phyloP scores from a whole-genome alignment of 2,329 filamentous ascomycete genomes.

The Rutstroemia sp. region DNA sequence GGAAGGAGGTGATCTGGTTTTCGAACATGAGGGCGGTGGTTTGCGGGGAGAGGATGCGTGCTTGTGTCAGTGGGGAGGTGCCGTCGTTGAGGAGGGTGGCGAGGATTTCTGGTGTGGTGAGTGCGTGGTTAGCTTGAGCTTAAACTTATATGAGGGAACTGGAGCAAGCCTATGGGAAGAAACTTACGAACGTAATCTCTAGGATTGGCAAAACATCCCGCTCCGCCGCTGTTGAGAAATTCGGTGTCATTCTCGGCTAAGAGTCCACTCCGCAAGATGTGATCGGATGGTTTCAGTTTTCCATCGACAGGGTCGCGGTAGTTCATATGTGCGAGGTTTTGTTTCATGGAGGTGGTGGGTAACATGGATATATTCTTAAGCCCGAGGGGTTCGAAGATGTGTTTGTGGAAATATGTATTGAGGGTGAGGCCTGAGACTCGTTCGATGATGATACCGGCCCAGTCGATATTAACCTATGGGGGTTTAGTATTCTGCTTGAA shows the following conservation, averaged over 20 bases:
- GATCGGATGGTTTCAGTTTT: too few species aligned
- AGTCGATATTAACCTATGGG: conserved; percentile 41
- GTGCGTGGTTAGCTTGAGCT: too few species aligned
- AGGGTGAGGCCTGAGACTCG: conserved; percentile 36
- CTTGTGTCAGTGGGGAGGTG: conserved; percentile 47
- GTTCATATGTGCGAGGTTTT: too few species aligned
- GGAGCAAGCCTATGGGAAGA: neutral
- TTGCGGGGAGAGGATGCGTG: conserved; percentile 43
- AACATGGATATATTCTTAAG: conserved; percentile 1
- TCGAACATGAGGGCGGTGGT: conserved; percentile 57
- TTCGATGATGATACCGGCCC: conserved; percentile 43
- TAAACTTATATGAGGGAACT: too few species aligned
- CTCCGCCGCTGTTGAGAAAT: conserved; percentile 51
- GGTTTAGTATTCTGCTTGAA: neutral
- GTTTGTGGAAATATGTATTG: conserved; percentile 40
- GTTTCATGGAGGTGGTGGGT: too few species aligned
- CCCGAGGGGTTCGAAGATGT: conserved; percentile 39
- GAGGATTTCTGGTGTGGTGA: conserved; percentile 39
- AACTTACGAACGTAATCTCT: conserved; percentile 41
- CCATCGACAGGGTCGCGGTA: too few species aligned
- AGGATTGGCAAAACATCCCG: conserved; percentile 51
- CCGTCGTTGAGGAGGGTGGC: conserved; percentile 57
- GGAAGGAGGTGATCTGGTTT: conserved; percentile 32
- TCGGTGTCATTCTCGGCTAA: neutral
- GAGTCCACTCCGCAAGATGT: too few species aligned